Conservation (phyloP, 2,329 filamentous ascomycete species). For the Pyrenophora graminea region DNA sequence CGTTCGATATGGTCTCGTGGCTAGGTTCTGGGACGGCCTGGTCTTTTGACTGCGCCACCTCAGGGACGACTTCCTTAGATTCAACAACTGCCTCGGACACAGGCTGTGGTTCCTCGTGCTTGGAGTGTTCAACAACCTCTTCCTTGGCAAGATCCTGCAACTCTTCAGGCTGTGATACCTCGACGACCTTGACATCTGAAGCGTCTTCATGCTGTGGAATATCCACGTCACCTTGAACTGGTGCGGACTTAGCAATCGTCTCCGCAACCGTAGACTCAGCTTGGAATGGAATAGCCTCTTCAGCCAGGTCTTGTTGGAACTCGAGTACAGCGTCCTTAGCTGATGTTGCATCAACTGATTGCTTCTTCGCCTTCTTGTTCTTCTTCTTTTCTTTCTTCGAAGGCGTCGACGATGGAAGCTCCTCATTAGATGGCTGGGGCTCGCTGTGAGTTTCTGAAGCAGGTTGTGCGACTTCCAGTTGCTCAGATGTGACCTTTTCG, state of each 20-base stretch:
- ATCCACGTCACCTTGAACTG: background rate
- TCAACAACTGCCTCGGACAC: background rate
- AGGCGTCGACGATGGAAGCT: conserved; percentile 10
- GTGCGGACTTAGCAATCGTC: background rate
- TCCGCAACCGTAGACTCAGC: background rate
- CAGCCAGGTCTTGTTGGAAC: background rate
- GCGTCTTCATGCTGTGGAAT: background rate
- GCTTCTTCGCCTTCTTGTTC: conserved; percentile 30
- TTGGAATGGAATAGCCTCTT: background rate
- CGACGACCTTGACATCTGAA: background rate
- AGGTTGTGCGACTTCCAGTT: background rate
- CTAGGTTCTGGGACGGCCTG: background rate
- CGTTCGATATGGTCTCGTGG: background rate
- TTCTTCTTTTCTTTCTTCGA: conserved; percentile 33
- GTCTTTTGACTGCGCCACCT: conserved; percentile 8
- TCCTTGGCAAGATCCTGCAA: background rate
- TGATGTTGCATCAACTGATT: conserved; percentile 19
- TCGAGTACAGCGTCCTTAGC: conserved; percentile 10
- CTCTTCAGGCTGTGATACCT: background rate
- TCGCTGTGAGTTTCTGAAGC: conserved; percentile 19
- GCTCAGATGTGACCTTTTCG: conserved; percentile 5
- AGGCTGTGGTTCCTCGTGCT: background rate
- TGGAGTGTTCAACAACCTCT: background rate
- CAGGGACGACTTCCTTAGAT: conserved; percentile 9
- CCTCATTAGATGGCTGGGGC: conserved; percentile 2